These are phyloP conservation scores for Hymenoscyphus albidus DNA, from an alignment of 2,329 filamentous ascomycete species.

Conservation along the genomic window DNA sequence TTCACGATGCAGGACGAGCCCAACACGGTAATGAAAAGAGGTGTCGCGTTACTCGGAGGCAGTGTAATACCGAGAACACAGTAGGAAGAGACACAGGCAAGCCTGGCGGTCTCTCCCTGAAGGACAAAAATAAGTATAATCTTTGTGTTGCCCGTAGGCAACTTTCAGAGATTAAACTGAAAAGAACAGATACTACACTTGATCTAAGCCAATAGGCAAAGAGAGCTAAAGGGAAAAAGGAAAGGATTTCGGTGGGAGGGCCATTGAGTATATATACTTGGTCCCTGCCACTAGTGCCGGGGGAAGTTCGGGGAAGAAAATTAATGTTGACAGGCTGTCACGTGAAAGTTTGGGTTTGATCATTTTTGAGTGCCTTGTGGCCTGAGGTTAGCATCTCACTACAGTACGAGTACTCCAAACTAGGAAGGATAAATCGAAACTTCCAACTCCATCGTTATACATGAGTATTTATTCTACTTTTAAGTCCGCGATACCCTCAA, in stretches of 20 bases:
- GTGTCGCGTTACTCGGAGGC: constrained; percentile 65
- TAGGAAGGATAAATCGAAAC: too few species aligned
- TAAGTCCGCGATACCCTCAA: not conserved
- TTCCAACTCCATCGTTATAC: too few species aligned
- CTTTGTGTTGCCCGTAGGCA: constrained; percentile 55
- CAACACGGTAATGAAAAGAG: constrained; percentile 9
- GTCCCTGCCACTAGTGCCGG: not conserved
- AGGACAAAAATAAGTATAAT: constrained; percentile 79
- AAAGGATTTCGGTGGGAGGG: not conserved
- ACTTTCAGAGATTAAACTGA: constrained; percentile 70
- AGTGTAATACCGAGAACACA: constrained; percentile 76
- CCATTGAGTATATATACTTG: constrained; percentile 4
- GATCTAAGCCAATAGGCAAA: constrained; percentile 72
- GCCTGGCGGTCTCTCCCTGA: constrained; percentile 59
- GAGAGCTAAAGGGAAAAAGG: constrained; percentile 45
- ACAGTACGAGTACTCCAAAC: too few species aligned
- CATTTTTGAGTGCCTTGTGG: not conserved
- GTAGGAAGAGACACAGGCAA: constrained; percentile 64
- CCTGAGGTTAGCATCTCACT: not conserved
- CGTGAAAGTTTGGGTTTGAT: not conserved
- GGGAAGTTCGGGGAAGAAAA: not conserved
- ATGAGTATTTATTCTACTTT: too few species aligned
- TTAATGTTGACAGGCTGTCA: not conserved
- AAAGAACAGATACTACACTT: constrained; percentile 92
- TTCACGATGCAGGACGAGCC: constrained; percentile 7